Conservation (phyloP, 2,329 filamentous ascomycete species). For the Cladophialophora chaetospira region DNA sequence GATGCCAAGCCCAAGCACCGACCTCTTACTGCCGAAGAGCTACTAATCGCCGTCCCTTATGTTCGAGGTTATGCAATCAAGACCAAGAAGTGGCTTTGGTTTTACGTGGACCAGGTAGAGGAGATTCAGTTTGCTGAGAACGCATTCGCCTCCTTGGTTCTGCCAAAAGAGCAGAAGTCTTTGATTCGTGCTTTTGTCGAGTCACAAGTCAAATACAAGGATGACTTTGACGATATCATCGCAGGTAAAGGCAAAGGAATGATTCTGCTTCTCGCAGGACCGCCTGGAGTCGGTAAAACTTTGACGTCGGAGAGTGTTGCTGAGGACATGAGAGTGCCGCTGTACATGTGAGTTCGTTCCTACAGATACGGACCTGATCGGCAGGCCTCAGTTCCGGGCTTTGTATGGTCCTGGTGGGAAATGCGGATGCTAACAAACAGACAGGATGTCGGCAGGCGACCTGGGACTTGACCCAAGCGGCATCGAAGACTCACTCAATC, state of each 20-base stretch:
- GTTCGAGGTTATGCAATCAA: constrained; percentile 53
- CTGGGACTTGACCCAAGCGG: constrained; percentile 47
- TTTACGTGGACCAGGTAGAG: constrained; percentile 43
- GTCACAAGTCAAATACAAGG: constrained; percentile 42
- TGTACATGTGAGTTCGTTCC: constrained; percentile 31
- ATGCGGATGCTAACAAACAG: not conserved
- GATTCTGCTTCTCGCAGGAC: constrained; percentile 49
- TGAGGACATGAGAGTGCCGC: constrained; percentile 53
- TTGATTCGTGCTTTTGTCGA: constrained; percentile 52
- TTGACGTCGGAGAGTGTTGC: constrained; percentile 54
- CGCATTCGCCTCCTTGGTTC: constrained; percentile 52
- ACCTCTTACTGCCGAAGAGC: constrained; percentile 37
- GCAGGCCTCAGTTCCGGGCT: not conserved
- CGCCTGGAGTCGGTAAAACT: constrained; percentile 58
- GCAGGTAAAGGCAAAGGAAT: constrained; percentile 54
- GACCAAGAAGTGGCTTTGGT: constrained; percentile 47
- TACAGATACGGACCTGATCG: not conserved
- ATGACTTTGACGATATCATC: constrained; percentile 54
- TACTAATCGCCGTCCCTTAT: constrained; percentile 45
- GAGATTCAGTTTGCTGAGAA: constrained; percentile 49
- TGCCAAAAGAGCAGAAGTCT: constrained; percentile 51
- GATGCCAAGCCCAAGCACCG: constrained; percentile 32
- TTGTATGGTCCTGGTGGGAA: not conserved
- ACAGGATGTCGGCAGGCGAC: constrained; percentile 52
- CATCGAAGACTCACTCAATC: constrained; percentile 48